phyloP scores from a whole-genome alignment of 768 basidiomycete species.

The Ramaria sp. region DNA sequence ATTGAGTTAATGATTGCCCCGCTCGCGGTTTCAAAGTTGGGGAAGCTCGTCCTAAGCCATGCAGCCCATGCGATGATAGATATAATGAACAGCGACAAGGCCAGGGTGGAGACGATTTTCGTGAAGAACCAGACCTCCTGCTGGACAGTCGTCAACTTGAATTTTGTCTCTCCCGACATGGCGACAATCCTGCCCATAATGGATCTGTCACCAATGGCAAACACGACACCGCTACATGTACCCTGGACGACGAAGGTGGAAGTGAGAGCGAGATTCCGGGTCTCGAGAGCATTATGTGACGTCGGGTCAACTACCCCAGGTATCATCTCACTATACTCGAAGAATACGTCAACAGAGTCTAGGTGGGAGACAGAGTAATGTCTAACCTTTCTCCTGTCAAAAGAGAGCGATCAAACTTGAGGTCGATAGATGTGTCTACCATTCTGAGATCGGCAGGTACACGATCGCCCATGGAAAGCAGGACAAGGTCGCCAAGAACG shows the following conservation, averaged over 20 bases:
- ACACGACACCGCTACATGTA: slow-evolving; percentile 29
- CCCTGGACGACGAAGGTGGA: slow-evolving; percentile 19
- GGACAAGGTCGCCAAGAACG: slow-evolving; percentile 23
- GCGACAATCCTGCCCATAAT: slow-evolving; percentile 42
- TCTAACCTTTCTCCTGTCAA: background rate
- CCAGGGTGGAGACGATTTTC: slow-evolving; percentile 36
- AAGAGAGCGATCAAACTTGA: slow-evolving; percentile 2
- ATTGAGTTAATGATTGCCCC: slow-evolving; percentile 25
- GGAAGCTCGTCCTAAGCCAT: slow-evolving; percentile 14
- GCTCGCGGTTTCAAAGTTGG: slow-evolving; percentile 25
- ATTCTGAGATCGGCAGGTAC: slow-evolving; percentile 31
- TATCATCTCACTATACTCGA: slow-evolving; percentile 15
- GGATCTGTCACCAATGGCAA: slow-evolving; percentile 32
- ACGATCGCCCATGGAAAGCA: slow-evolving; percentile 18
- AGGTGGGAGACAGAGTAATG: slow-evolving; percentile 10
- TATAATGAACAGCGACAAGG: slow-evolving; percentile 27
- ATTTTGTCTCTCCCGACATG: slow-evolving; percentile 32
- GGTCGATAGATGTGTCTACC: background rate
- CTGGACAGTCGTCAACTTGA: slow-evolving; percentile 29
- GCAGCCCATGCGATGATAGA: slow-evolving; percentile 26
- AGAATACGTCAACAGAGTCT: background rate
- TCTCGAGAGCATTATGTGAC: slow-evolving; percentile 26
- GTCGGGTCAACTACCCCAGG: background rate
- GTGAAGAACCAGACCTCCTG: slow-evolving; percentile 40
- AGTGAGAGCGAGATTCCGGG: slow-evolving; percentile 25